phyloP scores from a whole-genome alignment of 345 rosid genomes.

The Geranium rotundifolium region DNA sequence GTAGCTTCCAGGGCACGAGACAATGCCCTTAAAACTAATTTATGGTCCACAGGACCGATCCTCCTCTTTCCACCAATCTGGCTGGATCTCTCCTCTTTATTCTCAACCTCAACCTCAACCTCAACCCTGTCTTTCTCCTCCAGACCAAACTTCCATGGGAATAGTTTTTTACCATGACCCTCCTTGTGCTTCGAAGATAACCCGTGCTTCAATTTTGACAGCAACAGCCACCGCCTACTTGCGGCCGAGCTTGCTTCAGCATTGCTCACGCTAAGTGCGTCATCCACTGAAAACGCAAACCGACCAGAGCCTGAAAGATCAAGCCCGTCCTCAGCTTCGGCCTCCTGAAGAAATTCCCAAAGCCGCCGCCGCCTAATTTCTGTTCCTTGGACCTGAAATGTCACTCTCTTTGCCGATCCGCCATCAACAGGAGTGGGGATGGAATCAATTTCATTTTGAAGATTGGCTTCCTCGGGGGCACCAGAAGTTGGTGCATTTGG shows the following conservation, averaged over 20 bases:
- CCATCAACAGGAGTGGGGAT: constrained; percentile 20
- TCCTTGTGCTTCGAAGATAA: constrained; percentile 57
- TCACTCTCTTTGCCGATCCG: constrained; percentile 30
- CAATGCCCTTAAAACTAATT: constrained; percentile 69
- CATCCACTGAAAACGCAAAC: constrained; percentile 86
- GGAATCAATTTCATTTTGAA: constrained; percentile 10
- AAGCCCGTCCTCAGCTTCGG: constrained; percentile 72
- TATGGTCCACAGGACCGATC: constrained; percentile 68
- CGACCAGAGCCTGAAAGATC: constrained; percentile 94
- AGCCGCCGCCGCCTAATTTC: constrained; percentile 43
- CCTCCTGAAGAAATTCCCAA: constrained; percentile 84
- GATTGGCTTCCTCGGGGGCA: neutral
- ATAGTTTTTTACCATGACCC: constrained; percentile 42
- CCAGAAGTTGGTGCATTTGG: constrained; percentile 14
- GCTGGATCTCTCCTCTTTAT: constrained; percentile 38
- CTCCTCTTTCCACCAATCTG: constrained; percentile 51
- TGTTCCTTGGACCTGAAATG: constrained; percentile 45
- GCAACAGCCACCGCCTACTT: constrained; percentile 66
- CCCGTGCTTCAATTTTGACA: constrained; percentile 85
- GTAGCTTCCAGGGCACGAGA: constrained; percentile 70
- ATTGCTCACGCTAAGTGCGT: constrained; percentile 57
- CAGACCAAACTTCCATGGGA: constrained; percentile 71
- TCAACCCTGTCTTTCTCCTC: constrained; percentile 36
- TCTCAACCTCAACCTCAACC: constrained; percentile 31
- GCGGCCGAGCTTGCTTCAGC: constrained; percentile 51